Percentiles rank a stretch among this genome's conserved stretches.
Conservation (phyloP, 306 rosid species). For the Malus fusca region DNA sequence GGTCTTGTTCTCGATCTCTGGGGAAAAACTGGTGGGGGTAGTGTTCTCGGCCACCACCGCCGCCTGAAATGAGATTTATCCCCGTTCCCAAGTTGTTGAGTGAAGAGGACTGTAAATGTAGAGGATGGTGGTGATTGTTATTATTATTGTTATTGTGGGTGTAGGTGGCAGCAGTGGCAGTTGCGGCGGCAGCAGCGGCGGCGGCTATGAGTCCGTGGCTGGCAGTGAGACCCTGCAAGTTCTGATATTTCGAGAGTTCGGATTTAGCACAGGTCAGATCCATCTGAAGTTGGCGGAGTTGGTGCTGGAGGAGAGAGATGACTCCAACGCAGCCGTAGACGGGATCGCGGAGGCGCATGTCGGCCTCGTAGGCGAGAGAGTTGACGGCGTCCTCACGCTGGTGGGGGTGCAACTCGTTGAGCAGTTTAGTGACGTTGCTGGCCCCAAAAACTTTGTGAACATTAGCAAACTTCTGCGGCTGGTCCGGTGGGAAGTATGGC, state of each 20-base stretch:
- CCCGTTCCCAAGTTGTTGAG: constrained; percentile 2
- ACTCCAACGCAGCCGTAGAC: constrained; percentile 92
- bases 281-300: constrained; percentile 92
- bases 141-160: too few species aligned
- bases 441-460: constrained; percentile 94
- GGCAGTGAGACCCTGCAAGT: constrained; percentile 30
- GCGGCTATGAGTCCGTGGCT: constrained; percentile 36
- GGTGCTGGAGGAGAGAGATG: constrained; percentile 89
- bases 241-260: constrained; percentile 74
- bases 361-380: constrained; percentile 94
- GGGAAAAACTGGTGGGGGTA: constrained; percentile 67
- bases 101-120: constrained; percentile 16
- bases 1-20: constrained; percentile 35
- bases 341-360: constrained; percentile 94
- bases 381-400: constrained; percentile 94
- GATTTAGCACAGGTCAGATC: constrained; percentile 88
- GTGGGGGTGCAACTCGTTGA: constrained; percentile 85
- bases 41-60: constrained; percentile 18
- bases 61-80: constrained; percentile 20
- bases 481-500: constrained; percentile 95
- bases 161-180: too few species aligned
- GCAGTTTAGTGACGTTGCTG: constrained; percentile 84
- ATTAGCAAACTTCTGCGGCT: constrained; percentile 87
- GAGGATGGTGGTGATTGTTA: constrained; percentile 6
- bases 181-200: neutral